Conservation (phyloP, 305 asterid genomes). For the Fraxinus ornus region DNA sequence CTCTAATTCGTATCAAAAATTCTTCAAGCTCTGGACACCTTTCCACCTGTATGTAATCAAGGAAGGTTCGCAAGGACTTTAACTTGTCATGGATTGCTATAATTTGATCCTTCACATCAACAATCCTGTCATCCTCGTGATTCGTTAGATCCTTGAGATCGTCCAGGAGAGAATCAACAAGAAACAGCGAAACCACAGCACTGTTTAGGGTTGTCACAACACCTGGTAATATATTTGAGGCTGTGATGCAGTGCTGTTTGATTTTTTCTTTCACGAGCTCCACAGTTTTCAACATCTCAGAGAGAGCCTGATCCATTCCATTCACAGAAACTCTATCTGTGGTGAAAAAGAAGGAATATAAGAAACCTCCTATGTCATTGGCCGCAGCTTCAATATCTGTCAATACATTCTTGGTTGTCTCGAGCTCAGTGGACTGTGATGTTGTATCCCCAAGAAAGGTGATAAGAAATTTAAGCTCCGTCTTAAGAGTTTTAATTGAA, state of each 20-base stretch:
- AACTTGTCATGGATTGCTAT: neutral
- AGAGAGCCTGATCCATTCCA: neutral
- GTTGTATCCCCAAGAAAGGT: neutral
- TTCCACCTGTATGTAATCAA: conserved; percentile 1
- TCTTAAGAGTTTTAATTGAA: neutral
- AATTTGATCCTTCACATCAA: neutral
- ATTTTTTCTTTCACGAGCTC: neutral
- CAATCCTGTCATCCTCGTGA: neutral
- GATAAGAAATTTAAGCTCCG: neutral
- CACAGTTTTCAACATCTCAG: neutral
- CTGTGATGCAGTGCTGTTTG: neutral
- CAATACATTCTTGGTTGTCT: neutral
- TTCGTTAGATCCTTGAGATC: neutral
- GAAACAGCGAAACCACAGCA: neutral
- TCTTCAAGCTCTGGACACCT: neutral
- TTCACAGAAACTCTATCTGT: neutral
- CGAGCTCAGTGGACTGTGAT: neutral
- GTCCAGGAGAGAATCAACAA: conserved; percentile 2
- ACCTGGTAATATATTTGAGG: no score
- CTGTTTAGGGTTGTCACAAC: neutral
- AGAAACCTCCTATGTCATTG: no score
- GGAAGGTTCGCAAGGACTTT: neutral
- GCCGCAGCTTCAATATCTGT: no score
- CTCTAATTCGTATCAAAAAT: neutral
- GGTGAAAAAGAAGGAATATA: neutral